These are phyloP conservation scores for Salix purpurea DNA, from an alignment of 345 rosid genomes.

Conservation along the genomic window DNA sequence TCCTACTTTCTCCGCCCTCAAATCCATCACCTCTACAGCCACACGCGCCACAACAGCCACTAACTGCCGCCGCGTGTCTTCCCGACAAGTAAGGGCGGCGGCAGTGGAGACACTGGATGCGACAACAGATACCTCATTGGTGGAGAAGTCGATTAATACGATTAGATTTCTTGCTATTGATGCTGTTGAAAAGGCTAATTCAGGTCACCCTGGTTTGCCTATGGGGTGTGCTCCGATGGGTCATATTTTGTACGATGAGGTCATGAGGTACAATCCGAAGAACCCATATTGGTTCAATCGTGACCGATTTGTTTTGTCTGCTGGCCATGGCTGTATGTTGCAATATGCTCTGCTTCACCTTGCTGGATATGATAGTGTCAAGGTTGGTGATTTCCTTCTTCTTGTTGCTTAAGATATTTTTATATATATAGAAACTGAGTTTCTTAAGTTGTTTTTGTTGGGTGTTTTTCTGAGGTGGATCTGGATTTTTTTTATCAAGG, in stretches of 20 bases:
- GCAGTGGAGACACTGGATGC: slow-evolving; percentile 53
- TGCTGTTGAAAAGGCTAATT: slow-evolving; percentile 95
- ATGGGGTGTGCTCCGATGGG: slow-evolving; percentile 98
- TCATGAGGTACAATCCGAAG: slow-evolving; percentile 90
- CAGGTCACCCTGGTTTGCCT: slow-evolving; percentile 95
- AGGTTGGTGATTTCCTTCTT: slow-evolving; percentile 35
- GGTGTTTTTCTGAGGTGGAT: neutral
- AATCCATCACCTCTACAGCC: slow-evolving; percentile 23
- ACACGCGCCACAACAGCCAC: slow-evolving; percentile 15
- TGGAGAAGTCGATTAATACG: slow-evolving; percentile 76
- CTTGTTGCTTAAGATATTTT: neutral
- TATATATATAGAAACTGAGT: neutral
- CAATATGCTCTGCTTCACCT: slow-evolving; percentile 94
- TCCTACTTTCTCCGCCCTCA: slow-evolving; percentile 51
- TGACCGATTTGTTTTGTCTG: slow-evolving; percentile 90
- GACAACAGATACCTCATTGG: slow-evolving; percentile 56
- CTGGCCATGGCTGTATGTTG: slow-evolving; percentile 95
- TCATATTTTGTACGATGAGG: slow-evolving; percentile 81
- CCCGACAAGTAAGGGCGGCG: slow-evolving; percentile 34
- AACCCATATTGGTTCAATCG: slow-evolving; percentile 98
- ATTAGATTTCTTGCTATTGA: slow-evolving; percentile 84
- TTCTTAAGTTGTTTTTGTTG: neutral
- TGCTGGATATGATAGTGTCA: slow-evolving; percentile 89
- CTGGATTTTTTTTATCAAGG: neutral
- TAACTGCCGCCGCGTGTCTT: slow-evolving; percentile 16